Conservation (phyloP, 1,284 basidiomycete genomes). For the Laetiporus sulphureus region DNA sequence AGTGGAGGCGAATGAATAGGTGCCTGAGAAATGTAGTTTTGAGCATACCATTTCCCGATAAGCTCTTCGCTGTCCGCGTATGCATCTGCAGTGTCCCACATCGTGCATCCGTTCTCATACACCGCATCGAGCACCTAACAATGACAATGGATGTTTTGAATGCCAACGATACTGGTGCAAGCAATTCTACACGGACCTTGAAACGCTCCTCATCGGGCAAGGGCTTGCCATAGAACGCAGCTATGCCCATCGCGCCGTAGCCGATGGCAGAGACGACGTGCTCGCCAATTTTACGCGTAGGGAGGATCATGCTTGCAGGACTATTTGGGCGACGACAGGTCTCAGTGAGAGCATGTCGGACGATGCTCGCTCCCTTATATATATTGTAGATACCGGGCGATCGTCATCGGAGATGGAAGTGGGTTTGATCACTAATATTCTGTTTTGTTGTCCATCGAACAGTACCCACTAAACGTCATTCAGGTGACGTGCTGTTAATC, state of each 20-base stretch:
- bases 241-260: conserved; percentile 2
- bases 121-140: conserved; percentile 23
- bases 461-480: too few relatives aligned
- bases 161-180: too few relatives aligned
- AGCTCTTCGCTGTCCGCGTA: conserved; percentile 26
- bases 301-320: not conserved
- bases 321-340: not conserved
- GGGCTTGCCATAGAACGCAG: conserved; percentile 5
- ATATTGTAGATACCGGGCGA: too few relatives aligned
- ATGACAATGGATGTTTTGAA: too few relatives aligned
- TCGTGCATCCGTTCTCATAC: conserved; percentile 20
- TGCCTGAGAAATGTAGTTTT: not conserved
- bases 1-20: not conserved
- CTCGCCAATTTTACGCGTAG: not conserved
- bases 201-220: conserved; percentile 36
- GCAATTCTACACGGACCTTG: conserved; percentile 24
- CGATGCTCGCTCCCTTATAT: too few relatives aligned
- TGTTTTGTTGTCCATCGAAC: too few relatives aligned
- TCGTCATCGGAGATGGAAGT: too few relatives aligned
- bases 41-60: conserved; percentile 25
- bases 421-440: too few relatives aligned
- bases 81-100: conserved; percentile 26
- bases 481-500: too few relatives aligned
- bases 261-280: conserved; percentile 1
- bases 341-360: not conserved